Evolutionary conservation across 768 basidiomycete genomes (phyloP), one percentile per base, ranked within the genome.

Genomic region (Leccinum rimulosum): DNA sequence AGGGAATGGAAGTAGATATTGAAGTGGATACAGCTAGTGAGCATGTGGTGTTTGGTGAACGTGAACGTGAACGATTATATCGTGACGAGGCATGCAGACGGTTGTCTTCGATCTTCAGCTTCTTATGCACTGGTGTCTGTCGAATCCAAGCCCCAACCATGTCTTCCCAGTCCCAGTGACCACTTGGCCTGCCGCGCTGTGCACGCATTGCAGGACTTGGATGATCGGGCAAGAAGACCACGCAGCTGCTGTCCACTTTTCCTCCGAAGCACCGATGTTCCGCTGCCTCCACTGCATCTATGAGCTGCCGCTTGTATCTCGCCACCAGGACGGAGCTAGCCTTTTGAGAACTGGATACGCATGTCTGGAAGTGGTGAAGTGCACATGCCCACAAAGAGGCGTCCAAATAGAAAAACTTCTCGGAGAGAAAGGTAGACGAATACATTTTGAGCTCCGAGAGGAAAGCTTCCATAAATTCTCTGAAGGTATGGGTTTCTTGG

Each of bases 321-420:
- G 71, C 70, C 50, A 78, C 61, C 43, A 70, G 67, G 12, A 62
- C 47, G 48, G 64, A 62, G 49, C 54, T 55, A 43, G 56, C 66
- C 52, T 67, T 67, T 55, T 69, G 66, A 36, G 66, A 52, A 31
- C 54, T 58, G 22, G 64, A 58, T 45, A 73, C 56, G 30, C 64
- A 65, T 45, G 70, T 66, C 59, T 85, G 83, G 55, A 83, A 72
- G 58, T 79, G 74, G 40, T 70, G 74, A 25, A 84, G 78, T 6
- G 78, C 78, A 56, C 80, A 82, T 15, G 77, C 75, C 79, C 81
- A 85, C 25, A 85, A 63, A 9, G 82, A 81, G 9, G 82, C 81
- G 54, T 84, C 81, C 17, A 82, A 73, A 7, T 62, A 70, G 7
- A 75, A 72, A 15, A 84, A 65, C 19, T 67, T 67, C 45, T 75